Base-by-base conservation (phyloP, 352 stramenopile genomes). In the Globisporangium cystogenes region DNA sequence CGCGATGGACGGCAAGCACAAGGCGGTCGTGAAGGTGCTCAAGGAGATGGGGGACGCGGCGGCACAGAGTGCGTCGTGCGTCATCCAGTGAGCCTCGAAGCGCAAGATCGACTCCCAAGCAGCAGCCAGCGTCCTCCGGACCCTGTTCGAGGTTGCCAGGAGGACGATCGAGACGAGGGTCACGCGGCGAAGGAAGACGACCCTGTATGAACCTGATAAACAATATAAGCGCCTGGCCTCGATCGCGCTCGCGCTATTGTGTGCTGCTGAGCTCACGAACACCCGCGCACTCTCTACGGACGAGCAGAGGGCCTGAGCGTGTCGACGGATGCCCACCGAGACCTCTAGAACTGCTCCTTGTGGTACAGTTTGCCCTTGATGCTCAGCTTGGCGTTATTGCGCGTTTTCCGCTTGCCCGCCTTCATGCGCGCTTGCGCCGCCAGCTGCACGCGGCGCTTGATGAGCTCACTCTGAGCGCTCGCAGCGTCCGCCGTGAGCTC, bases 11-110 rank as follows among this genome's bases (percentile, higher is more conserved):
- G 86, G 88, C 55, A 96, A 97, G 51, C 87, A 97, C 72, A 97
- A 94, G 58, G 80, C 83, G 41, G 85, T 96, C 26, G 75, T 94
- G 56, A 96, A 96, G 69, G 84, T 91, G 44, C 68, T 96, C 57
- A 96, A 96, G 75, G 90, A 97, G 67, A 93, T 96, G 74, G 90
- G 90, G 26, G 90, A 97, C 57, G 84, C 86, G 14, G 82, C 83
- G 21, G 82, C 83, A 20, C 79, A 91, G 68, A 92, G 83, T 52
- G 80, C 83, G 53, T 91, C 81, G 48, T 94, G 83, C 82, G 64
- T 75, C 60, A 87, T 94, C 66, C 81, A 90, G 74, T 93, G 83
- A 65, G 55, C 26, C 20, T 49, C 23, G 23, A 21, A 31, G 37
- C 10, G 18, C 12, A 14, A 12, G 40, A 1, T n/a, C 40, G 15